Conservation (phyloP, 257 asterid species). For the Agastache rugosa region DNA sequence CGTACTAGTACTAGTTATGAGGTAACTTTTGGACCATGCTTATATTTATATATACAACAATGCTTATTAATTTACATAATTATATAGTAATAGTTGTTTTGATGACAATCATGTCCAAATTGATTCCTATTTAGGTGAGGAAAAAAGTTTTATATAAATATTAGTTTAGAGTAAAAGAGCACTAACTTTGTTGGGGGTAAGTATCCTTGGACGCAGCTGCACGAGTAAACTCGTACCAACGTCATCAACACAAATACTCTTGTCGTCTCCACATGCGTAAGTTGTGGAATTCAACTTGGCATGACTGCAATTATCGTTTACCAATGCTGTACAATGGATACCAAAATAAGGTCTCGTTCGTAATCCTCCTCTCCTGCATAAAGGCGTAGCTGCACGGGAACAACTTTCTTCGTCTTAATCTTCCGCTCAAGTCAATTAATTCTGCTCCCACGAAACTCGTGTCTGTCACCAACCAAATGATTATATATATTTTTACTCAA, state of each 20-base stretch:
- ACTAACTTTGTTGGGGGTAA: not conserved
- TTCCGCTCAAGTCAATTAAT: not conserved
- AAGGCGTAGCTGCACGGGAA: constrained; percentile 28
- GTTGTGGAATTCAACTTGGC: not conserved
- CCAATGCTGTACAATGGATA: constrained; percentile 4
- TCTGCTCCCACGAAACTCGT: not conserved
- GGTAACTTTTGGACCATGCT: too few species aligned
- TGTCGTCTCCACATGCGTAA: constrained; percentile 6
- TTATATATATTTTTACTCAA: too few species aligned
- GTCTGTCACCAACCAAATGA: too few species aligned
- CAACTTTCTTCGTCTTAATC: not conserved
- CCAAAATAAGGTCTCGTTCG: not conserved
- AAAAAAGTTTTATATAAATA: too few species aligned
- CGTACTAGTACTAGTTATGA: too few species aligned
- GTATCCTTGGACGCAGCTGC: constrained; percentile 4
- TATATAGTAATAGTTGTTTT: too few species aligned
- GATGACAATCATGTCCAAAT: too few species aligned
- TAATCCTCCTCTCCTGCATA: not conserved
- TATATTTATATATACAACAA: too few species aligned
- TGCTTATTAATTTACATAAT: too few species aligned
- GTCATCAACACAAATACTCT: not conserved
- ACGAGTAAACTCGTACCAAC: not conserved
- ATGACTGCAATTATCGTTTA: not conserved
- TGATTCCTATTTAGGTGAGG: too few species aligned
- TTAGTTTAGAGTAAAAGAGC: too few species aligned